Conservation (phyloP, 352 stramenopile genomes). For the Phytophthora crassamura region DNA sequence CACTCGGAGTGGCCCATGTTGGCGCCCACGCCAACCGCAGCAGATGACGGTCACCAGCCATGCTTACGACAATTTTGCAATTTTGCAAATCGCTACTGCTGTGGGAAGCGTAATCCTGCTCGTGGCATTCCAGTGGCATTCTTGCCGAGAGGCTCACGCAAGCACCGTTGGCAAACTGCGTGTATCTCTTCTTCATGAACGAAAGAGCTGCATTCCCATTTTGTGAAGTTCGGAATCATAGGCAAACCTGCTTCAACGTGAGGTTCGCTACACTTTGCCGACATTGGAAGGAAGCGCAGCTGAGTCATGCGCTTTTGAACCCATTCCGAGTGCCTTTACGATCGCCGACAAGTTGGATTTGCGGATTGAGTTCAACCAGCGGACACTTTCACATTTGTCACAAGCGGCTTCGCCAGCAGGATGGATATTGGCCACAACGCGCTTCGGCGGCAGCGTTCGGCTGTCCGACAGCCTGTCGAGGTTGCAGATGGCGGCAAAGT, state of each 20-base stretch:
- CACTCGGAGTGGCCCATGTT: no score
- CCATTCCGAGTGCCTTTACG: slow-evolving; percentile 22
- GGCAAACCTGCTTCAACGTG: no score
- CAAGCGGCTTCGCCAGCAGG: no score
- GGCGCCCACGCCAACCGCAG: no score
- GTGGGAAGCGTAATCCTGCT: slow-evolving; percentile 19
- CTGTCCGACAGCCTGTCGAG: no score
- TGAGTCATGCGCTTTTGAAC: slow-evolving; percentile 18
- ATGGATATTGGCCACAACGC: no score
- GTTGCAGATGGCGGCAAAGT: no score
- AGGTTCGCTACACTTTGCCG: no score
- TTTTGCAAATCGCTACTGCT: slow-evolving; percentile 18
- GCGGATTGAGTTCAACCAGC: slow-evolving; percentile 7
- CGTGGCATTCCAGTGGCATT: slow-evolving; percentile 7
- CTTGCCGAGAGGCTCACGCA: neutral
- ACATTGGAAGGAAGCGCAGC: neutral
- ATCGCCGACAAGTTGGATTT: slow-evolving; percentile 31
- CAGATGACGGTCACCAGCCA: no score
- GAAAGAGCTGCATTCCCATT: neutral
- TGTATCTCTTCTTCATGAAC: neutral
- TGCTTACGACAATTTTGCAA: slow-evolving; percentile 23
- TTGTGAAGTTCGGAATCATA: no score
- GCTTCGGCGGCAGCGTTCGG: no score
- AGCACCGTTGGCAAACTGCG: neutral
- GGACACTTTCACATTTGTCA: no score